phyloP scores from a whole-genome alignment of 1,284 basidiomycete species.

The Xerocomus minutiporus region DNA sequence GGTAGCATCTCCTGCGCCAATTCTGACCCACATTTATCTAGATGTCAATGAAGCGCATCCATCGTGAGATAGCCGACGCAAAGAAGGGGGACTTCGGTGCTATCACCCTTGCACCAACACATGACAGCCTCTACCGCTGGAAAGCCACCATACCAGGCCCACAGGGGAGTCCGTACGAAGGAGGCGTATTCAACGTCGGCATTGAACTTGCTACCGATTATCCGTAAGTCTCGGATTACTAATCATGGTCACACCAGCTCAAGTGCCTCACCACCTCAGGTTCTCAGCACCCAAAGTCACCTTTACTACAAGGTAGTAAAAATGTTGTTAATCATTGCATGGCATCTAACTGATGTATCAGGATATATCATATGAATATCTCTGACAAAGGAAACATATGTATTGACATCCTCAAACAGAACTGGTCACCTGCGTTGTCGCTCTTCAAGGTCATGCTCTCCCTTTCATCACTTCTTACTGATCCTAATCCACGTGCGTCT shows the following conservation, averaged over 20 bases:
- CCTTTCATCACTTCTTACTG: constrained; percentile 80
- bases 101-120: constrained; percentile 67
- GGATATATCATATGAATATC: constrained; percentile 93
- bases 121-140: constrained; percentile 61
- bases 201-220: constrained; percentile 74
- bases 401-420: constrained; percentile 81
- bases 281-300: constrained; percentile 80
- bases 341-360: constrained; percentile 28
- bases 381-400: constrained; percentile 70
- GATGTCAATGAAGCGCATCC: constrained; percentile 85
- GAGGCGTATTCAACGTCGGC: constrained; percentile 76
- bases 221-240: constrained; percentile 48
- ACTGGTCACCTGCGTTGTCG: constrained; percentile 88
- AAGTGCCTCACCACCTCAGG: constrained; percentile 36
- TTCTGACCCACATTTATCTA: constrained; percentile 30
- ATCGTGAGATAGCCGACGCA: constrained; percentile 80
- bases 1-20: not conserved
- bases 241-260: not conserved
- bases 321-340: not conserved
- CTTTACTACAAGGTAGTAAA: constrained; percentile 66
- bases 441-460: constrained; percentile 90
- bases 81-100: constrained; percentile 79
- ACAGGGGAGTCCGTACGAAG: constrained; percentile 83
- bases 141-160: constrained; percentile 75
- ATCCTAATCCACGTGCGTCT: constrained; percentile 79